Conservation (phyloP, 495 filamentous ascomycete genomes). For the Podospora pseudoanserina region DNA sequence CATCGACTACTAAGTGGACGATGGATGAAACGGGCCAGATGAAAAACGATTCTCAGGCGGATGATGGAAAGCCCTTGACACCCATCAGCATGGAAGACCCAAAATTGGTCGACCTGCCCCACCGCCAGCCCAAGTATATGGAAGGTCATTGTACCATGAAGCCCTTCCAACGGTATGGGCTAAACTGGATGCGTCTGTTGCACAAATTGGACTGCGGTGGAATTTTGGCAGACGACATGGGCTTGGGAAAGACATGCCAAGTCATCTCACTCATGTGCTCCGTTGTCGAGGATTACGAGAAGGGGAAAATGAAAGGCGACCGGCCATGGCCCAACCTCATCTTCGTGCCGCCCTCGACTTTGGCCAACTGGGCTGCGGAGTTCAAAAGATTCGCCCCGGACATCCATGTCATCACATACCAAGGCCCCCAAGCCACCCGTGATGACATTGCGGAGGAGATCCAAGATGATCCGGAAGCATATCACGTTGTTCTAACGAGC, state of each 20-base stretch:
- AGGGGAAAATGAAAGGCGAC: constrained; percentile 22
- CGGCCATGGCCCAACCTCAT: constrained; percentile 76
- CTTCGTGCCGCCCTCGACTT: constrained; percentile 85
- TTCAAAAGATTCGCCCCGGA: constrained; percentile 81
- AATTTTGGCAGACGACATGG: constrained; percentile 97
- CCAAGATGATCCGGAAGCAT: constrained; percentile 53
- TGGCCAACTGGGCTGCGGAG: constrained; percentile 93
- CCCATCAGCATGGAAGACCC: constrained; percentile 27
- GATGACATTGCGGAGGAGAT: constrained; percentile 63
- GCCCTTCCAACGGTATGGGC: constrained; percentile 87
- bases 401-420: constrained; percentile 75
- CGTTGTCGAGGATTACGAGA: constrained; percentile 56
- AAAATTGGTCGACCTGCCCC: constrained; percentile 30
- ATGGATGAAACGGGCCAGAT: constrained; percentile 63
- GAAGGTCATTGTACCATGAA: constrained; percentile 68
- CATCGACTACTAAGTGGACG: constrained; percentile 73
- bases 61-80: constrained; percentile 30
- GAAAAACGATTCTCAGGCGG: constrained; percentile 20
- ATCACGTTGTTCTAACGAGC: constrained; percentile 89
- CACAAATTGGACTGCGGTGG: constrained; percentile 74
- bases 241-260: constrained; percentile 94
- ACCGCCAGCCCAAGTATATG: constrained; percentile 68
- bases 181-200: constrained; percentile 87
- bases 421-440: constrained; percentile 63
- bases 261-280: constrained; percentile 90